Evolutionary conservation across 2,329 filamentous ascomycete species (phyloP).

Genomic region (Paracorniculantispora psalliotae): DNA sequence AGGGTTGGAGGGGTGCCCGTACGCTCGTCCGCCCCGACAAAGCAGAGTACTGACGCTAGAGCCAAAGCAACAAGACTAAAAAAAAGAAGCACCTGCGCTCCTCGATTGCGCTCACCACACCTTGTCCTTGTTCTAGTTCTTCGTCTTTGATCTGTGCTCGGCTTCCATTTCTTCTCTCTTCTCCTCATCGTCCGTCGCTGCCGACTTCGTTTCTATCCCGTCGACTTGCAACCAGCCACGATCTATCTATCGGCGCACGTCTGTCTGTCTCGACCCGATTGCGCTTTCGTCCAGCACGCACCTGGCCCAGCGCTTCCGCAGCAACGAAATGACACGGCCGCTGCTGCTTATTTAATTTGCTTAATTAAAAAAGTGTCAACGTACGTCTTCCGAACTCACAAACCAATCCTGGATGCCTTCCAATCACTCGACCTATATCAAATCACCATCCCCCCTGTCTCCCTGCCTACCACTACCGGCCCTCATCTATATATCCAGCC

Average conservation of each 20-base stretch:
- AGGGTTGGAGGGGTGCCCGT: not conserved
- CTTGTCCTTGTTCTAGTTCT: not conserved
- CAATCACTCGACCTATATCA: not conserved
- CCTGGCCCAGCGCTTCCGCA: not conserved
- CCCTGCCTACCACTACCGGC: conserved; percentile 4
- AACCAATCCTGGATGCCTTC: not conserved
- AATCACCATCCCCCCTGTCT: not conserved
- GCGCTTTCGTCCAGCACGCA: not conserved
- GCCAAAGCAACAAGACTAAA: conserved; percentile 8
- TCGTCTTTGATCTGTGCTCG: not conserved
- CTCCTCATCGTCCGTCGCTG: not conserved
- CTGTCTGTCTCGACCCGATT: not conserved
- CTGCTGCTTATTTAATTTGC: not conserved
- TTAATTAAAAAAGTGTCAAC: not conserved
- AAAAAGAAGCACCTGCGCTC: conserved; percentile 9
- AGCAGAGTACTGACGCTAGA: conserved; percentile 8
- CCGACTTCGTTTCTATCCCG: not conserved
- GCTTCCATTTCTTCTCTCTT: not conserved
- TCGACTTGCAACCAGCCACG: not conserved
- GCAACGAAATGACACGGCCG: conserved; percentile 9
- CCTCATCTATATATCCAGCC: conserved; percentile 8
- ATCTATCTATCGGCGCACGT: not conserved
- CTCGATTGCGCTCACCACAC: not conserved
- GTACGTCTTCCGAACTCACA: not conserved
- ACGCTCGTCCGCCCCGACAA: conserved; percentile 6